phyloP scores from a whole-genome alignment of 306 rosid species.

The Dalbergia oliveri region DNA sequence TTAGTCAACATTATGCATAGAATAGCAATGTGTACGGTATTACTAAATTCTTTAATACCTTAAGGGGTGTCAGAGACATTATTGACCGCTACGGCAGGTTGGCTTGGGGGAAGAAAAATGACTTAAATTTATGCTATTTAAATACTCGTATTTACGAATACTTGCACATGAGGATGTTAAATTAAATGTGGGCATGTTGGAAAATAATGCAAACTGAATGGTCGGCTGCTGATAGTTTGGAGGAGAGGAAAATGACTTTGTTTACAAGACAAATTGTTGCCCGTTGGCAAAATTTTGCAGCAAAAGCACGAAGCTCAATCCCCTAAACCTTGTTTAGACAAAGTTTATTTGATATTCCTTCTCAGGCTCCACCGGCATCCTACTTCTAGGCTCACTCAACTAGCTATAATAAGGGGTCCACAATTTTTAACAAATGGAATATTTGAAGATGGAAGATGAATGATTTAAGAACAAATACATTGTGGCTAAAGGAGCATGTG shows the following conservation, averaged over 20 bases:
- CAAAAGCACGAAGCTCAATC: background rate
- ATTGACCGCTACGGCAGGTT: background rate
- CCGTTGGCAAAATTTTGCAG: background rate
- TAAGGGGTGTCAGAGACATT: background rate
- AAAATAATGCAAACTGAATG: background rate
- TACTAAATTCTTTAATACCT: no score
- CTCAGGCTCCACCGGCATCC: background rate
- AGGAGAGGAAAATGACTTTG: slow-evolving; percentile 1
- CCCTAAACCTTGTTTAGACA: background rate
- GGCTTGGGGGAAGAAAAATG: background rate
- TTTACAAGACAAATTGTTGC: background rate
- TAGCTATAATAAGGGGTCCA: background rate
- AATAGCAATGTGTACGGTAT: no score
- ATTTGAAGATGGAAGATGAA: background rate
- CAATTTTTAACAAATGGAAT: background rate
- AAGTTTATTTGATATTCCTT: background rate
- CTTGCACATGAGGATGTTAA: background rate
- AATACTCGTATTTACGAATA: background rate
- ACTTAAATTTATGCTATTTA: background rate
- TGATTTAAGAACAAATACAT: background rate
- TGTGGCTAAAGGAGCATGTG: background rate
- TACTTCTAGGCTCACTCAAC: background rate
- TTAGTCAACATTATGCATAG: no score
- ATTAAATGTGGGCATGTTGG: background rate
- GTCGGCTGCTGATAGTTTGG: background rate